Percentiles rank a stretch among this genome's conserved stretches.
Conservation (phyloP, 306 rosid genomes). For the Astragalus glycyphyllos region DNA sequence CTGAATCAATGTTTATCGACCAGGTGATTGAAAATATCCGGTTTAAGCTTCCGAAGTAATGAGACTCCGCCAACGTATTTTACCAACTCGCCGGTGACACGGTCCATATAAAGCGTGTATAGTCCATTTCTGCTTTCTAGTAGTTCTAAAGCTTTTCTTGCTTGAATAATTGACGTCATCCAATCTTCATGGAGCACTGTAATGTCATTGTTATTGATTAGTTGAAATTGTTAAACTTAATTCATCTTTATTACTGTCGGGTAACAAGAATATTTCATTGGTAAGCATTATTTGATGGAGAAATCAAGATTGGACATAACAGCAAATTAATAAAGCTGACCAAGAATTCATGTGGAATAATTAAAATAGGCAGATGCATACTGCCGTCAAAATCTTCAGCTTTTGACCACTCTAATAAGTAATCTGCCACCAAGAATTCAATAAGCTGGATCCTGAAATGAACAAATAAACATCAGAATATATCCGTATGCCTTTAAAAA, state of each 20-base stretch:
- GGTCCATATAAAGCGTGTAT: slow-evolving; percentile 93
- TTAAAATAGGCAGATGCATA: slow-evolving; percentile 48
- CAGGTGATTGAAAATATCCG: slow-evolving; percentile 58
- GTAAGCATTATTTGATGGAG: too few relatives aligned
- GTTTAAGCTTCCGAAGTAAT: slow-evolving; percentile 64
- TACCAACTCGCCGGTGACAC: slow-evolving; percentile 72
- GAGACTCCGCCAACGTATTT: slow-evolving; percentile 55
- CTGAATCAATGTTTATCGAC: slow-evolving; percentile 46
- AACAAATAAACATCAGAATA: slow-evolving; percentile 44
- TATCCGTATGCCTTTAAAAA: not conserved
- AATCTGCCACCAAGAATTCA: slow-evolving; percentile 80
- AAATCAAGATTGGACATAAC: slow-evolving; percentile 18
- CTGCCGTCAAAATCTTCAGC: slow-evolving; percentile 66
- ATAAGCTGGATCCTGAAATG: slow-evolving; percentile 83
- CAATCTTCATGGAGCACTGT: too few relatives aligned
- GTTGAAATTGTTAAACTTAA: too few relatives aligned
- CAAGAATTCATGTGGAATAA: slow-evolving; percentile 19
- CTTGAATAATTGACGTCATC: too few relatives aligned
- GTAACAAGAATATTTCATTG: not conserved
- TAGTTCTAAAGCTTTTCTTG: too few relatives aligned
- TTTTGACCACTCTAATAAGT: slow-evolving; percentile 71
- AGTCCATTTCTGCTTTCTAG: too few relatives aligned
- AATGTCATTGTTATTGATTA: too few relatives aligned
- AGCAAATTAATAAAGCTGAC: not conserved
- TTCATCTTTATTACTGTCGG: too few relatives aligned